Evolutionary conservation across 1,139 yeast species (phyloP).

Genomic region (Kodamaea sp.): DNA sequence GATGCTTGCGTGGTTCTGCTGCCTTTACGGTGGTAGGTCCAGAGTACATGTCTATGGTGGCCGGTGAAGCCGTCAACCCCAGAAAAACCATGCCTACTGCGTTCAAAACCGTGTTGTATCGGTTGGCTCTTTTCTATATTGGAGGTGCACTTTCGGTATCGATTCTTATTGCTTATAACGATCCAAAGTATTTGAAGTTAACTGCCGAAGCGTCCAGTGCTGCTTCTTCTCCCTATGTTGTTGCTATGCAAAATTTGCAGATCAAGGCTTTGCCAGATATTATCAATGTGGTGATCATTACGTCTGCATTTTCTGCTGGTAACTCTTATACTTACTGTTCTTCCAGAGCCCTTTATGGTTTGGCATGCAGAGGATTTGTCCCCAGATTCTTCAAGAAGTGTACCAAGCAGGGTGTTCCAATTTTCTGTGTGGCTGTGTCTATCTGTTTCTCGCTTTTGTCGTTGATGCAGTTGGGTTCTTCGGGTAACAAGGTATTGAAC

Average conservation of each 20-base stretch:
- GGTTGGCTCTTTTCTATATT: constrained; percentile 70
- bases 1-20: constrained; percentile 56
- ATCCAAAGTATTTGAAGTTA: constrained; percentile 32
- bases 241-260: constrained; percentile 44
- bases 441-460: constrained; percentile 36
- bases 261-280: constrained; percentile 43
- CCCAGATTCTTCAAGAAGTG: constrained; percentile 37
- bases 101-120: constrained; percentile 71
- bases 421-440: constrained; percentile 34
- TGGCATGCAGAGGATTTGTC: constrained; percentile 42
- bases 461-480: constrained; percentile 58
- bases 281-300: constrained; percentile 37
- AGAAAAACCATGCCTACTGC: constrained; percentile 77
- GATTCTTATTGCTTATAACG: constrained; percentile 43
- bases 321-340: constrained; percentile 46
- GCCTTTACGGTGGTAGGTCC: constrained; percentile 81
- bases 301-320: constrained; percentile 47
- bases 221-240: constrained; percentile 46
- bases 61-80: constrained; percentile 81
- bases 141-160: constrained; percentile 46
- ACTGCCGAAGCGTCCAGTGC: constrained; percentile 23
- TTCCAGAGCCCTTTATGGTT: constrained; percentile 44
- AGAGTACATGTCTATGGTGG: constrained; percentile 80
- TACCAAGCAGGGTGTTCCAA: constrained; percentile 63
- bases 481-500: constrained; percentile 65